Evolutionary conservation across 2,329 filamentous ascomycete species (phyloP), one percentile per base, ranked within the genome.

Genomic region (Tolypocladium album): DNA sequence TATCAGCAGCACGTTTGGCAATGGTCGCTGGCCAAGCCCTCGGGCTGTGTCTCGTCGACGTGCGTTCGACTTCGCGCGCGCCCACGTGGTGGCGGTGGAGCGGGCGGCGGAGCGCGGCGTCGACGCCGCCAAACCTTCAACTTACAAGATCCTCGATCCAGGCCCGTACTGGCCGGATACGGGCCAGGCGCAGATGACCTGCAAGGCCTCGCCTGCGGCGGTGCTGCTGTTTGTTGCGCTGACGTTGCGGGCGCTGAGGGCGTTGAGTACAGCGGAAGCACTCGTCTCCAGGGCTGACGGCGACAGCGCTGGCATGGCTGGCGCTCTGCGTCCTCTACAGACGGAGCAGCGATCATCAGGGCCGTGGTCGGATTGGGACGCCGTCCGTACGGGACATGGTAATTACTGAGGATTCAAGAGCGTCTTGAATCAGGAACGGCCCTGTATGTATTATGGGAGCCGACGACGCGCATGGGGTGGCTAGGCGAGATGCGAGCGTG

Each of bases 111-210:
- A 34, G 17, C n/a, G n/a, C 5, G 24, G 67, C 24, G 15, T 17
- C 47, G 17, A 20, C 45, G 24, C 3, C 45, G n/a, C 13, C 45
- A 5, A 50, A 27, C 8, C 17, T 11, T n/a, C 4, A 13, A 53
- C 50, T 53, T 53, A 83, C 77, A 84, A 67, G 43, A 81, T 68
- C 63, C 82, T 73, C 0, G 79, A 79, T 0, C 82, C 82, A 4
- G 78, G 72, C 0, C 82, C 82, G 65, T 85, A 85, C 65, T 84
- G 82, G 0, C 81, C 80, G 20, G 77, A 81, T 2, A 84, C 74
- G 1, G 82, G 82, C 76, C 79, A 85, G 3, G 79, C 80, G 61
- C 82, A 85, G 13, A 84, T 70, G 2, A 84, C 82, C 39, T 79
- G 70, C 24, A 72, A 43, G 2, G 63, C 55, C 34, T 65, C 58